These are phyloP conservation scores for Rhodotorula kratochvilovae DNA, from an alignment of 768 basidiomycete species.

Conservation along the genomic window DNA sequence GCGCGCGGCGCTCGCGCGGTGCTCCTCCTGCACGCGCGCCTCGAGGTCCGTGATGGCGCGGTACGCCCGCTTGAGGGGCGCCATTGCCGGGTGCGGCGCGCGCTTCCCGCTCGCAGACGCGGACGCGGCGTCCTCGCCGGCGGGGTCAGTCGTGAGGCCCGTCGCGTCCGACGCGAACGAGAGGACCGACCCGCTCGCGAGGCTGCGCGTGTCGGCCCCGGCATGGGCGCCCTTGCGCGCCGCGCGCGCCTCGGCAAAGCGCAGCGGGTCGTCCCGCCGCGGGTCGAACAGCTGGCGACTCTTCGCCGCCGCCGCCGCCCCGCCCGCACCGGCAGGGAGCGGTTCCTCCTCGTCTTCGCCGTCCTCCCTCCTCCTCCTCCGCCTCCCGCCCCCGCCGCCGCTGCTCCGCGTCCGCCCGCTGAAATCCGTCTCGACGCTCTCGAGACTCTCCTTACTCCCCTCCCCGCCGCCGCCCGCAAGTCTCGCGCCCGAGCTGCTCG, in stretches of 20 bases:
- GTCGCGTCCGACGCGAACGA: slow-evolving; percentile 61
- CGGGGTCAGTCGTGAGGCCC: slow-evolving; percentile 30
- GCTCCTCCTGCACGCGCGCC: slow-evolving; percentile 68
- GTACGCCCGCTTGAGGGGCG: slow-evolving; percentile 75
- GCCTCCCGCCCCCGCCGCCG: not conserved
- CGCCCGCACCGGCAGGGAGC: not conserved
- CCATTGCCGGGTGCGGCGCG: slow-evolving; percentile 55
- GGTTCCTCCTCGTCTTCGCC: slow-evolving; percentile 6
- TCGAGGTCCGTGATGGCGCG: slow-evolving; percentile 76
- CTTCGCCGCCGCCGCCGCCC: not conserved
- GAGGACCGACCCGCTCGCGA: slow-evolving; percentile 54
- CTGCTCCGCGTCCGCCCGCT: slow-evolving; percentile 19
- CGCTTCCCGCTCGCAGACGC: not conserved
- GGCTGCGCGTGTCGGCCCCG: slow-evolving; percentile 57
- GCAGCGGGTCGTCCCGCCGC: slow-evolving; percentile 81
- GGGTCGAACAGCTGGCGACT: slow-evolving; percentile 69
- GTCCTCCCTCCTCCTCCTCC: not conserved
- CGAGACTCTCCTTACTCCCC: slow-evolving; percentile 23
- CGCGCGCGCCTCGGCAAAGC: slow-evolving; percentile 58
- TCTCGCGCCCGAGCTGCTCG: not conserved
- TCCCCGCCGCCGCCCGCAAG: not conserved
- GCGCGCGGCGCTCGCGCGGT: slow-evolving; percentile 58
- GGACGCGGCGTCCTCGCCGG: slow-evolving; percentile 14
- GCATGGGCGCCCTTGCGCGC: too few relatives aligned
- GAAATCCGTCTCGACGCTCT: slow-evolving; percentile 32